Evolutionary conservation across 2,329 filamentous ascomycete genomes (phyloP).

Genomic region (Orbilia brochopaga): DNA sequence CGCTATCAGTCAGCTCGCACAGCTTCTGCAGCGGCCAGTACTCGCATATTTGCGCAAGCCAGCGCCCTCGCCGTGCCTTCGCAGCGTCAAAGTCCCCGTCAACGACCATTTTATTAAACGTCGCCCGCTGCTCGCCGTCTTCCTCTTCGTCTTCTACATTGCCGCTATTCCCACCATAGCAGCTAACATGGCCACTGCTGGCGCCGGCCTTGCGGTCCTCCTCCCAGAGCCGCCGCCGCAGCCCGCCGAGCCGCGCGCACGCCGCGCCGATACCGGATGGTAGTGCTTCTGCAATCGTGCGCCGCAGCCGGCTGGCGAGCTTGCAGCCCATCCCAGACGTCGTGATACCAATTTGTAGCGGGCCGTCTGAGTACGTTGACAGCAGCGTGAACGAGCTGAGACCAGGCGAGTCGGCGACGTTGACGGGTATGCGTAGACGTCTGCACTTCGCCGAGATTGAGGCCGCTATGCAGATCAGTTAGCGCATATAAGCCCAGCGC

Average conservation of each 20-base stretch:
- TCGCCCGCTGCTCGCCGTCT: conserved; percentile 75
- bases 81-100: conserved; percentile 75
- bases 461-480: conserved; percentile 60
- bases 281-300: conserved; percentile 82
- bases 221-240: conserved; percentile 73
- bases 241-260: conserved; percentile 75
- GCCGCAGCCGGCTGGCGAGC: conserved; percentile 82
- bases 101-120: conserved; percentile 81
- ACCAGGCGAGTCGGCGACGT: conserved; percentile 83
- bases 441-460: conserved; percentile 77
- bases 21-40: conserved; percentile 92
- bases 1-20: conserved; percentile 76
- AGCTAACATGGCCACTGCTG: conserved; percentile 9
- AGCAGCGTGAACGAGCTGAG: conserved; percentile 90
- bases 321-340: conserved; percentile 96
- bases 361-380: conserved; percentile 86
- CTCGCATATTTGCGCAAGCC: conserved; percentile 95
- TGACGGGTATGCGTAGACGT: conserved; percentile 83
- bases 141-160: conserved; percentile 58
- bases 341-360: conserved; percentile 91
- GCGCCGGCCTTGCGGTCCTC: conserved; percentile 65
- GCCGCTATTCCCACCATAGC: conserved; percentile 57
- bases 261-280: conserved; percentile 77
- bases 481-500: not conserved
- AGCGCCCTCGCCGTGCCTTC: conserved; percentile 83